phyloP scores from a whole-genome alignment of 2,329 filamentous ascomycete genomes.

The Graphilbum ipis-grandicollis region DNA sequence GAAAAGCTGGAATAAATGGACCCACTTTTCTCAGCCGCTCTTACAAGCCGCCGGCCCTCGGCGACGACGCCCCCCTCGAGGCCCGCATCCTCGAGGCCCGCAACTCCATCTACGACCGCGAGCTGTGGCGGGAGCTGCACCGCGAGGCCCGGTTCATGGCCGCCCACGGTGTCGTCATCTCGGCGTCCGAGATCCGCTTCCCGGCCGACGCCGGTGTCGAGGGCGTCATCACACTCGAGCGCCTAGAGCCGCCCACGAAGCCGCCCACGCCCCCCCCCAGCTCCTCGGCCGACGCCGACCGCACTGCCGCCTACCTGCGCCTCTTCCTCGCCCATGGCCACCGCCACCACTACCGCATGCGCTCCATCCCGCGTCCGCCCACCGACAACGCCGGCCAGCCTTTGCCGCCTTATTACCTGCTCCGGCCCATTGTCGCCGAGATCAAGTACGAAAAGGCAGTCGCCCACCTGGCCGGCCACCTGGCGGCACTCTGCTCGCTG shows the following conservation, averaged over 20 bases:
- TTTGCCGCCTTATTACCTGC: slow-evolving; percentile 27
- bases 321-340: slow-evolving; percentile 68
- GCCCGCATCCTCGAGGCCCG: slow-evolving; percentile 56
- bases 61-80: slow-evolving; percentile 43
- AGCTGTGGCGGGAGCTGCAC: slow-evolving; percentile 79
- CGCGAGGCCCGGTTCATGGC: slow-evolving; percentile 62
- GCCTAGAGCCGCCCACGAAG: slow-evolving; percentile 29
- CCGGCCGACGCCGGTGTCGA: slow-evolving; percentile 33
- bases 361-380: slow-evolving; percentile 37
- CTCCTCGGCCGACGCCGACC: slow-evolving; percentile 50
- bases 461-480: slow-evolving; percentile 18
- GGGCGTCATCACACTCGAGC: slow-evolving; percentile 50
- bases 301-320: slow-evolving; percentile 49
- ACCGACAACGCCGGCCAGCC: slow-evolving; percentile 19
- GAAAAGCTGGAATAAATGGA: slow-evolving; percentile 32
- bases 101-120: slow-evolving; percentile 66
- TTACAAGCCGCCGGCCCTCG: slow-evolving; percentile 30
- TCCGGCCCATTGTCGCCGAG: slow-evolving; percentile 34
- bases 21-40: slow-evolving; percentile 40
- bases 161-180: slow-evolving; percentile 50
- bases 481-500: slow-evolving; percentile 24
- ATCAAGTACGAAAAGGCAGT: slow-evolving; percentile 25
- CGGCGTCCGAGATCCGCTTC: slow-evolving; percentile 39
- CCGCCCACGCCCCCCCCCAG: slow-evolving; percentile 21
- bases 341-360: slow-evolving; percentile 37